A percentile compares a stretch with the other conserved stretches of the same genome.
phyloP scores from a whole-genome alignment of 345 rosid species.

The Cardamine occulta region DNA sequence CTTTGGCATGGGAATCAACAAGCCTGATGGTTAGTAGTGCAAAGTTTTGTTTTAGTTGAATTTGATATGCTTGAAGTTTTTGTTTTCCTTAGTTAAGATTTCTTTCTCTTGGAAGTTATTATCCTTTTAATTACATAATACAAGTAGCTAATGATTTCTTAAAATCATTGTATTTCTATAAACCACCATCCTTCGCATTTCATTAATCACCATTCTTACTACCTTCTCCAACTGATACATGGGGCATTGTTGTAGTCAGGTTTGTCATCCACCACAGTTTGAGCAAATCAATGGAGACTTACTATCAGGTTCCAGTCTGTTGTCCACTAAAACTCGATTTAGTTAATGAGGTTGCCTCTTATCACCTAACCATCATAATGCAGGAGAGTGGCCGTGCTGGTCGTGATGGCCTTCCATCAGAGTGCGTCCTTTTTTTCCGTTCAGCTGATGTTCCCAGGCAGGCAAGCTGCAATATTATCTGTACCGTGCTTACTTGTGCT shows the following conservation, averaged over 20 bases:
- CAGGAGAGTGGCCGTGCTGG: conserved; percentile 99
- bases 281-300: conserved; percentile 98
- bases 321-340: conserved; percentile 17
- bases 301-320: conserved; percentile 74
- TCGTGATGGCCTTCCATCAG: conserved; percentile 95
- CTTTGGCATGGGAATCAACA: conserved; percentile 99
- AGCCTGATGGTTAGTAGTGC: conserved; percentile 87
- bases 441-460: conserved; percentile 93
- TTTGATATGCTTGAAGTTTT: neutral
- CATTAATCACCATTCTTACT: neutral
- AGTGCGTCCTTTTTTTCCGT: conserved; percentile 82
- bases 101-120: conserved; percentile 4
- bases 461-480: conserved; percentile 48
- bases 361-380: conserved; percentile 31
- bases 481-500: conserved; percentile 7
- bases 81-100: neutral
- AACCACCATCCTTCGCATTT: neutral
- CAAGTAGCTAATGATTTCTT: neutral
- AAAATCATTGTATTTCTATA: neutral
- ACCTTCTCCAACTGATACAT: conserved; percentile 24
- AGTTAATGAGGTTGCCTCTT: conserved; percentile 20
- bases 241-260: conserved; percentile 72
- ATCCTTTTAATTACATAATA: neutral
- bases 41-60: conserved; percentile 23
- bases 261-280: conserved; percentile 99